Evolutionary conservation across 75 land plant species (phyloP), one percentile per base, ranked within the genome.

Genomic region (Selaginella tamariscina): DNA sequence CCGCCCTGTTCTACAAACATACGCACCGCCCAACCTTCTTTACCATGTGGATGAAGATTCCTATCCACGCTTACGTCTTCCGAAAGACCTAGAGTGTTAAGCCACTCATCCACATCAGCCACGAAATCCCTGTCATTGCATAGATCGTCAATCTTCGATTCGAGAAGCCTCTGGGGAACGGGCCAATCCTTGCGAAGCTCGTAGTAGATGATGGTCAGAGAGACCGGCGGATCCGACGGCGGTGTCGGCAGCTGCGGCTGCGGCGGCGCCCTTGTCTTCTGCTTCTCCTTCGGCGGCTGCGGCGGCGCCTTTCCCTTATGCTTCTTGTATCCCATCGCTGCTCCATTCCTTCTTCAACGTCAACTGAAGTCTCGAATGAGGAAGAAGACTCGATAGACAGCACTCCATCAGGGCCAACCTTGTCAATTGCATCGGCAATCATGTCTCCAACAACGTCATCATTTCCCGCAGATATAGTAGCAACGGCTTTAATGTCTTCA

Each of bases 401-500:
- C n/a, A 59, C 21, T 5, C 62, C 62, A 59, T 59, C 62, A 5
- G 23, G 62, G n/a, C 62, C 62, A 59, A 59, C 21, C 23, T n/a
- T 59, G 26, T 59, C 62, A 5, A 59, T 8, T 8, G 62, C 62
- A n/a, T 59, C 62, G 8, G 62, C 62, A 8, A 59, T 59, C 26
- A 59, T 59, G 8, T 59, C 23, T n/a, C 62, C 62, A n/a, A 59
- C 62, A 59, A n/a, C 27, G 21, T 59, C 62, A 21, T 59, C 62
- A n/a, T 59, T 59, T 2, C 62, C 62, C 8, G 62, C 21, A 59
- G 62, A 59, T 5, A 59, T 59, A 2, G 24, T 59, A 2, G 62
- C 62, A n/a, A 59, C 23, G 2, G 62, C 62, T 90, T 81, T 85
- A 54, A 93, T 87, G 54, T 87, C 88, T 26, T 87, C 78, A 27